phyloP scores from a whole-genome alignment of 805 yeast species.

The Candida vaughaniae region DNA sequence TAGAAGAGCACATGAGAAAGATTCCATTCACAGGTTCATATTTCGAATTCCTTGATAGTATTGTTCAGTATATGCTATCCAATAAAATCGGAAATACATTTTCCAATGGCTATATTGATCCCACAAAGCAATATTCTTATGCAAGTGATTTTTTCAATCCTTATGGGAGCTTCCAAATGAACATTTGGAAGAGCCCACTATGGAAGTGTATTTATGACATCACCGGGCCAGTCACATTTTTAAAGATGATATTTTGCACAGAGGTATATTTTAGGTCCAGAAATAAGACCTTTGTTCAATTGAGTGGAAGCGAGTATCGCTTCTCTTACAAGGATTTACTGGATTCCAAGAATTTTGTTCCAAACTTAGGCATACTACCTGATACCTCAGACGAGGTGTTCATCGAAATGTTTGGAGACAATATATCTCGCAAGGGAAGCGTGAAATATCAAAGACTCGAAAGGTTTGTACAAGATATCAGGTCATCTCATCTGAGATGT shows the following conservation, averaged over 20 bases:
- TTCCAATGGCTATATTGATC: slow-evolving; percentile 40
- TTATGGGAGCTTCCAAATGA: slow-evolving; percentile 29
- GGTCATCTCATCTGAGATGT: too few relatives aligned
- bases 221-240: slow-evolving; percentile 42
- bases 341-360: not conserved
- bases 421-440: too few relatives aligned
- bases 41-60: slow-evolving; percentile 38
- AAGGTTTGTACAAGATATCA: too few relatives aligned
- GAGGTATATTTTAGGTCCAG: slow-evolving; percentile 24
- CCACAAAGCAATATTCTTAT: not conserved
- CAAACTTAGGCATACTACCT: slow-evolving; percentile 2
- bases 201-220: slow-evolving; percentile 44
- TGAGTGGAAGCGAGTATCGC: slow-evolving; percentile 10
- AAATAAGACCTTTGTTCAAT: slow-evolving; percentile 8
- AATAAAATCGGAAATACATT: slow-evolving; percentile 37
- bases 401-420: too few relatives aligned
- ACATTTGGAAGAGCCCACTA: slow-evolving; percentile 37
- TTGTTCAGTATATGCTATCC: slow-evolving; percentile 31
- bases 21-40: slow-evolving; percentile 8
- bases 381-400: slow-evolving; percentile 1
- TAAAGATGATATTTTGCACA: slow-evolving; percentile 35
- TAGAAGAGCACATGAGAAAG: not conserved
- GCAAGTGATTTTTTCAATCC: slow-evolving; percentile 28
- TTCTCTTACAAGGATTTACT: slow-evolving; percentile 1
- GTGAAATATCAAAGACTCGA: too few relatives aligned